A percentile compares a stretch with the other conserved stretches of the same genome.
Conservation (phyloP, 805 yeast genomes). For the Suhomyces vadensis region DNA sequence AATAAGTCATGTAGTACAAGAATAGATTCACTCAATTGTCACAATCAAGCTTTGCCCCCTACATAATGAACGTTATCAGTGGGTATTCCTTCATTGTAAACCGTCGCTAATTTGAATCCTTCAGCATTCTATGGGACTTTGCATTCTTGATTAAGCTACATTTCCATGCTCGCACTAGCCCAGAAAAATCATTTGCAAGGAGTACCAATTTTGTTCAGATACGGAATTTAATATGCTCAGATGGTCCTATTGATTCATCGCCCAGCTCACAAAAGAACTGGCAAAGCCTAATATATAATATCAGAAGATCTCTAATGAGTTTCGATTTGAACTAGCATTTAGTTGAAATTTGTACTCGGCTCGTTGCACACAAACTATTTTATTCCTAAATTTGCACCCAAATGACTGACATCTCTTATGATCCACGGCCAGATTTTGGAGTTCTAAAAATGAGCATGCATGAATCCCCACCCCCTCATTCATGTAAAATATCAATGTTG, state of each 20-base stretch:
- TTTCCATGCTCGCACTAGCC: neutral
- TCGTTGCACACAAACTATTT: too few species aligned
- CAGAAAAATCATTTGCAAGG: neutral
- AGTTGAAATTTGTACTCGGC: too few species aligned
- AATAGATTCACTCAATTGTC: too few species aligned
- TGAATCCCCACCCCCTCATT: constrained; percentile 10
- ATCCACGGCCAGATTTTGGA: neutral
- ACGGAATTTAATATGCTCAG: neutral
- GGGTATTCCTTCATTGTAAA: too few species aligned
- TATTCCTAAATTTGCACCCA: neutral
- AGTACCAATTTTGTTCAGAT: neutral
- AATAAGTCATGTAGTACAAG: neutral
- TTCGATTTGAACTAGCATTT: too few species aligned
- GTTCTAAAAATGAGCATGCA: constrained; percentile 12
- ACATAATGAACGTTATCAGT: too few species aligned
- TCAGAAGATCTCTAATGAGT: too few species aligned
- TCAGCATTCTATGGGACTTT: too few species aligned
- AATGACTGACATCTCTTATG: constrained; percentile 1
- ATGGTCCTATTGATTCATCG: neutral
- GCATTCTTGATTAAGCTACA: too few species aligned
- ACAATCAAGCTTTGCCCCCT: neutral
- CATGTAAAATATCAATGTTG: constrained; percentile 51
- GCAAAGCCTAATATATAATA: too few species aligned
- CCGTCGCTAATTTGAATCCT: too few species aligned
- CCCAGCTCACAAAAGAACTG: too few species aligned